Evolutionary conservation across 225 moss, liverwort and hornwort species (phyloP).

Genomic region (Physcomitrellopsis africana): DNA sequence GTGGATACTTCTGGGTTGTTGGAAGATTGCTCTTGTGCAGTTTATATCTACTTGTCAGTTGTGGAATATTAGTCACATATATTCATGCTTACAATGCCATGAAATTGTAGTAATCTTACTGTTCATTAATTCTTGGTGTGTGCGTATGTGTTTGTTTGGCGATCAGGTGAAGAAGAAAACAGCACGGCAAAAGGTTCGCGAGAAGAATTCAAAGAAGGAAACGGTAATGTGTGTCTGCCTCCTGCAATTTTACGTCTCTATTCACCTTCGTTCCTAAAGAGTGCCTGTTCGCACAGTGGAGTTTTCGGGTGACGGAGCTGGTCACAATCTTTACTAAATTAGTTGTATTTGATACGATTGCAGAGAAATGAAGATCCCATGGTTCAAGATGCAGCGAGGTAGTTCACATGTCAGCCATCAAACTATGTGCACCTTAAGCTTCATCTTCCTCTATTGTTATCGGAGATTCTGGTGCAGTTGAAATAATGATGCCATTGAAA

Average conservation of each 20-base stretch:
- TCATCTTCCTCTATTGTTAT: background rate
- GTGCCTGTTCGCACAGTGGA: background rate
- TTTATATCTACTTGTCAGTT: background rate
- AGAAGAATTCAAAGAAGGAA: slow-evolving; percentile 39
- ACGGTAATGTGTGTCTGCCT: slow-evolving; percentile 14
- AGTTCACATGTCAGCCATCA: background rate
- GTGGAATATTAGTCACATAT: background rate
- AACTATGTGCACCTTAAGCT: background rate
- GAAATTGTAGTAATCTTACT: slow-evolving; percentile 6
- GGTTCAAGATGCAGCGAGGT: slow-evolving; percentile 44
- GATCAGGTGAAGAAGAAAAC: slow-evolving; percentile 61
- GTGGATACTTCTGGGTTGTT: no score
- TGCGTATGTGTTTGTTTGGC: background rate
- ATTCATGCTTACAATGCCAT: background rate
- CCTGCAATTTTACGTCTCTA: background rate
- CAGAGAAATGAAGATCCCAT: slow-evolving; percentile 50
- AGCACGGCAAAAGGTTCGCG: slow-evolving; percentile 54
- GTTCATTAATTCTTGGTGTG: background rate
- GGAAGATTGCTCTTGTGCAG: no score
- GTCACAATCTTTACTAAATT: background rate
- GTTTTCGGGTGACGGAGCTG: background rate
- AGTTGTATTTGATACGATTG: slow-evolving; percentile 17
- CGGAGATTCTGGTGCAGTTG: slow-evolving; percentile 16
- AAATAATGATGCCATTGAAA: background rate
- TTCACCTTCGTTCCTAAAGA: background rate